Evolutionary conservation across 495 filamentous ascomycete species (phyloP).

Genomic region (Penicillium diatomitis): DNA sequence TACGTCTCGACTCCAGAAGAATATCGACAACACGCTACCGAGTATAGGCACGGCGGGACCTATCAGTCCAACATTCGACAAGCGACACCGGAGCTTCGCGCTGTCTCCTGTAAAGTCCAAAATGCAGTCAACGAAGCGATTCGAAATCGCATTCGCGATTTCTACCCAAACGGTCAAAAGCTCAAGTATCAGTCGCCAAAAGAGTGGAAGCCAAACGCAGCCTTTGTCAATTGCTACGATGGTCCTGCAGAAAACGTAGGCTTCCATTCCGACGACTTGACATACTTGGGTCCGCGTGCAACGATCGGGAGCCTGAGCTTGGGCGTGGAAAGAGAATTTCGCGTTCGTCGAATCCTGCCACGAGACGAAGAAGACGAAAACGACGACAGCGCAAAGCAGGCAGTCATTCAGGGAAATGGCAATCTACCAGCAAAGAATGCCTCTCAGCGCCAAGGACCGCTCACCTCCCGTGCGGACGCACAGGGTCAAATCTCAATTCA

Average conservation of each 20-base stretch:
- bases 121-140: slow-evolving; percentile 67
- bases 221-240: slow-evolving; percentile 88
- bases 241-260: slow-evolving; percentile 74
- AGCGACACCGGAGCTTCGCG: slow-evolving; percentile 60
- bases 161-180: slow-evolving; percentile 58
- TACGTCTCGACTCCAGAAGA: slow-evolving; percentile 67
- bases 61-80: slow-evolving; percentile 64
- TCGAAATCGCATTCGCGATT: slow-evolving; percentile 49
- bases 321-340: slow-evolving; percentile 84
- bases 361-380: slow-evolving; percentile 39
- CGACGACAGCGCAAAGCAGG: slow-evolving; percentile 14
- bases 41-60: slow-evolving; percentile 78
- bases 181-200: slow-evolving; percentile 65
- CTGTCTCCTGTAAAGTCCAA: slow-evolving; percentile 57
- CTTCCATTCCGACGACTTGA: slow-evolving; percentile 86
- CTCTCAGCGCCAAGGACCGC: slow-evolving; percentile 6
- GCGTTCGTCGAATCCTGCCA: slow-evolving; percentile 64
- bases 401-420: slow-evolving; percentile 1
- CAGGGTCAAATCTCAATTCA: slow-evolving; percentile 86
- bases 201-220: slow-evolving; percentile 76
- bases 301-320: slow-evolving; percentile 85
- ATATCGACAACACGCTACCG: slow-evolving; percentile 50
- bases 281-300: slow-evolving; percentile 81
- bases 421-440: background rate
- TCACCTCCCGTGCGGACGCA: slow-evolving; percentile 39